Base-by-base conservation (phyloP, 2,329 filamentous ascomycete species). In the Trichoderma aggressivum region DNA sequence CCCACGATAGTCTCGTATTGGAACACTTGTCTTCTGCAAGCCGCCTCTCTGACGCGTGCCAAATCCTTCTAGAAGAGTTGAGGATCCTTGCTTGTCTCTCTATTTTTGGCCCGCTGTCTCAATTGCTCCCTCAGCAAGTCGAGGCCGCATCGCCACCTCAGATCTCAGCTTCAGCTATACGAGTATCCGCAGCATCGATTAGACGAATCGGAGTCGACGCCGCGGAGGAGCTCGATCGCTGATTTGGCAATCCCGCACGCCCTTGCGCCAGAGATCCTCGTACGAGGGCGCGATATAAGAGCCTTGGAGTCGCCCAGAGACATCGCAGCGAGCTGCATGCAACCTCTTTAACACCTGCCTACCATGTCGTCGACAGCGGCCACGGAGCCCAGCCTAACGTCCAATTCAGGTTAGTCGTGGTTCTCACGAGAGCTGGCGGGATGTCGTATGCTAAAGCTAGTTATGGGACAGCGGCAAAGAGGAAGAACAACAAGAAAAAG, bases 401-500 rank as follows among this genome's bases (percentile, higher is more conserved):
- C 78, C 71, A 80, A 78, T 79, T 76, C 79, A 76, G 79, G 81
- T 82, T 73, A 74, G 81, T 78, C 70, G 50, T 72, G 47, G 28
- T 68, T 74, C 72, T 56, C 26, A n/a, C 63, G 21, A 50, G 65
- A 36, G 12, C 43, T 18, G 53, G 34, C 72, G 64, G 72, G 72
- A 76, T 74, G 77, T 77, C 74, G 78, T 79, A 75, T 79, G 75
- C 78, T 79, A 74, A 79, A 73, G 72, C 73, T 73, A 73, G 73
- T 71, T 68, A 74, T 72, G 72, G 75, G 71, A 30, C 77, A 83
- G 82, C 81, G 75, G 76, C 83, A 63, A 87, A 86, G 80, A 89
- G 87, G 81, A 89, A 87, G 82, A 86, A 84, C 78, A 86, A 84
- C 76, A 88, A 86, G 76, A 89, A 88, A 81, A 89, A 87, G 82